phyloP scores from a whole-genome alignment of 2,329 filamentous ascomycete species.

The Fusarium transvaalense region DNA sequence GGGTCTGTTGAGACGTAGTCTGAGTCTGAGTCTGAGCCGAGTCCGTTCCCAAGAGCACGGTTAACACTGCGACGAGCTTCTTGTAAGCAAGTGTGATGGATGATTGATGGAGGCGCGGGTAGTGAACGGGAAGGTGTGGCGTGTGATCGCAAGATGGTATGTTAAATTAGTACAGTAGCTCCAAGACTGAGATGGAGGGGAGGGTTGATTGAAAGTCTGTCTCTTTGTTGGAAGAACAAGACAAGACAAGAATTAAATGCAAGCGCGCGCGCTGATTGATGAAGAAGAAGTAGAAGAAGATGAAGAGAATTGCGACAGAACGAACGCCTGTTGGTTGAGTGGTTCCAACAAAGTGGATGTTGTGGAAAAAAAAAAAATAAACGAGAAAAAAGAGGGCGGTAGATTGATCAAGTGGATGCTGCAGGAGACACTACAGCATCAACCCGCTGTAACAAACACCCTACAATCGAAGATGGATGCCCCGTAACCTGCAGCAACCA shows the following conservation, averaged over 20 bases:
- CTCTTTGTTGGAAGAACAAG: slow-evolving; percentile 4
- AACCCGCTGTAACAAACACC: slow-evolving; percentile 32
- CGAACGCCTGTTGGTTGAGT: slow-evolving; percentile 4
- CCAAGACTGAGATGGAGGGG: slow-evolving; percentile 32
- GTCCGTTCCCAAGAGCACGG: slow-evolving; percentile 37
- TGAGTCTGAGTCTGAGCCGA: slow-evolving; percentile 20
- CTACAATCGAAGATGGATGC: slow-evolving; percentile 8
- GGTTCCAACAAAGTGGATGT: slow-evolving; percentile 34
- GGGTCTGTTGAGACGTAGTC: slow-evolving; percentile 34
- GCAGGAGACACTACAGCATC: slow-evolving; percentile 30
- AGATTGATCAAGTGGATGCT: slow-evolving; percentile 34
- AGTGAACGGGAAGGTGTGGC: slow-evolving; percentile 44
- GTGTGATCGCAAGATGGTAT: slow-evolving; percentile 39
- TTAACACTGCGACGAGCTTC: slow-evolving; percentile 25
- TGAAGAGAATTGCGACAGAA: slow-evolving; percentile 26
- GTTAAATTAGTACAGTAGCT: slow-evolving; percentile 43
- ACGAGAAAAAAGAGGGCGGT: slow-evolving; percentile 37
- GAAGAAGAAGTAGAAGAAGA: slow-evolving; percentile 6
- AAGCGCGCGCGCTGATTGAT: slow-evolving; percentile 24
- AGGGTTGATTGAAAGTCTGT: slow-evolving; percentile 12
- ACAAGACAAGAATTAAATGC: slow-evolving; percentile 2
- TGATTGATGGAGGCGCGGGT: slow-evolving; percentile 46
- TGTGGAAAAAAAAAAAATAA: slow-evolving; percentile 32
- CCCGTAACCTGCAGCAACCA: slow-evolving; percentile 17
- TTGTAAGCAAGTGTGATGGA: slow-evolving; percentile 17